Evolutionary conservation across 116 monocot species (phyloP).

Genomic region (Cymodocea nodosa): DNA sequence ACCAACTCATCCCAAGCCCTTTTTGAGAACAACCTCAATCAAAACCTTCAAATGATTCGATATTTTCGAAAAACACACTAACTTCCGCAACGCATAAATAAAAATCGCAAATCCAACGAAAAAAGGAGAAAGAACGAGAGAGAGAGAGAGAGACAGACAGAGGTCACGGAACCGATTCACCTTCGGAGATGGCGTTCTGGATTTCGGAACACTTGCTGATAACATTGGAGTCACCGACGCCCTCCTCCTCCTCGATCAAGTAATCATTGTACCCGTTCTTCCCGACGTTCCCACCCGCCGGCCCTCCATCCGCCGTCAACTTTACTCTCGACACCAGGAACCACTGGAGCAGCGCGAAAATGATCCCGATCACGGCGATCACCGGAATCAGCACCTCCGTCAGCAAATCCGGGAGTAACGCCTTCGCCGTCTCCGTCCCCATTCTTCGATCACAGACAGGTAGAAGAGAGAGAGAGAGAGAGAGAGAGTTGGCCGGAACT

Average conservation of each 20-base stretch:
- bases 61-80: no score
- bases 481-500: no score
- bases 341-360: constrained; percentile 81
- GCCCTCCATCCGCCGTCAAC: constrained; percentile 14
- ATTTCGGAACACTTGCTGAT: constrained; percentile 51
- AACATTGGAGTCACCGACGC: constrained; percentile 43
- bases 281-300: not conserved
- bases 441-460: constrained; percentile 12
- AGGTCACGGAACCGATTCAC: constrained; percentile 1
- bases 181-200: constrained; percentile 66
- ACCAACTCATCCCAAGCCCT: no score
- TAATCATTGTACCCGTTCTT: constrained; percentile 31
- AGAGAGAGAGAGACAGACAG: not conserved
- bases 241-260: constrained; percentile 71
- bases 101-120: not conserved
- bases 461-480: not conserved
- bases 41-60: no score
- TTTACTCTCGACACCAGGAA: constrained; percentile 59
- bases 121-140: constrained; percentile 3
- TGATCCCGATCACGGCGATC: constrained; percentile 68
- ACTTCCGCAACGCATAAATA: not conserved
- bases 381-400: constrained; percentile 78
- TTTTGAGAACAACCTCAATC: no score
- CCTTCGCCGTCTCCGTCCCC: no score
- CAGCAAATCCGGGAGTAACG: constrained; percentile 40